Percentiles rank a stretch among this genome's conserved stretches.
These are phyloP conservation scores for Ustilago bromivora DNA, from an alignment of 1,284 basidiomycete species.

Conservation along the genomic window DNA sequence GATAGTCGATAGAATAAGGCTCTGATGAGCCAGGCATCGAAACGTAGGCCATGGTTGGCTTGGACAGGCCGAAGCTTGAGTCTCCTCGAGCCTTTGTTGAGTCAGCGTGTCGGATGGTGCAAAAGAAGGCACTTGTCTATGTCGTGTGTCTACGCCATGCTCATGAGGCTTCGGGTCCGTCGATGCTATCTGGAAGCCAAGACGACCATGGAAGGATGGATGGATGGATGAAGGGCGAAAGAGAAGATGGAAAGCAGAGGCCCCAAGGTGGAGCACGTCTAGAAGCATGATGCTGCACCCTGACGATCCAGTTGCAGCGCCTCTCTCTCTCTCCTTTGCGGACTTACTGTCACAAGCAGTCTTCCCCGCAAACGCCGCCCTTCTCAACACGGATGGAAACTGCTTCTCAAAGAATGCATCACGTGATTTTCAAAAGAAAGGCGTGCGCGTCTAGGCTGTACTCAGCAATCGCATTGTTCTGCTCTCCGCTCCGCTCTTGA, in stretches of 20 bases:
- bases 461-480: no score
- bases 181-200: background rate
- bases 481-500: no score
- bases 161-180: background rate
- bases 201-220: background rate
- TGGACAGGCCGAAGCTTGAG: background rate
- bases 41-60: constrained; percentile 1
- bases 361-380: no score
- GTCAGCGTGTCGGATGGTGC: background rate
- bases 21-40: constrained; percentile 34
- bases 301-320: constrained; percentile 4
- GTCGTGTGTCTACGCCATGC: constrained; percentile 2
- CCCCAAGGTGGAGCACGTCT: no score
- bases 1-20: constrained; percentile 11
- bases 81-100: background rate
- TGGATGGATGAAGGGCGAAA: background rate
- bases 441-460: no score
- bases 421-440: no score
- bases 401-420: no score
- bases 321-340: background rate
- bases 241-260: no score
- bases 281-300: constrained; percentile 6
- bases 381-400: no score
- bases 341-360: background rate
- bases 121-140: constrained; percentile 5